Base-by-base conservation (phyloP, 352 stramenopile species). In the Halophytophthora polymorphica region DNA sequence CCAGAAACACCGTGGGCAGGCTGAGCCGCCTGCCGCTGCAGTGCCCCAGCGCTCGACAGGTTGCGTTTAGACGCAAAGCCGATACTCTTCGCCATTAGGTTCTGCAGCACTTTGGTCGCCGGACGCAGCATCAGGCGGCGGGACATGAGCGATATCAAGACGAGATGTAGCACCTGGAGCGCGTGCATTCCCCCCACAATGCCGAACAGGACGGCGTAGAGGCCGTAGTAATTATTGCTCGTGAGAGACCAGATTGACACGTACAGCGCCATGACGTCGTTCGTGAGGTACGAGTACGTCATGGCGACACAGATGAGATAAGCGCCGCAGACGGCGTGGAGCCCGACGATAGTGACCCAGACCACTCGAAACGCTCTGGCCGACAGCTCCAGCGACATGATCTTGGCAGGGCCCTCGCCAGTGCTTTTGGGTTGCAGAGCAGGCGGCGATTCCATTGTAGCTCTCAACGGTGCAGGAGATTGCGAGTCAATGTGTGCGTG, bases 181-280 rank as follows among this genome's bases (percentile, higher is more conserved):
- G 8, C 42, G 13, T 37, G 12, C 11, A 48, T 21, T 0, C 13
- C 42, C 14, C 42, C 42, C 5, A 37, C 18, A 23, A 45, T 36
- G 8, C 6, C 21, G 35, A 37, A 23, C 22, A 52, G 4, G 34
- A 52, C 45, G 34, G 35, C 17, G 21, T 45, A 45, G 21, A 45
- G 1, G 10, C 6, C 21, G 39, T 45, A 45, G 29, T 45, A 23
- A 18, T 44, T 17, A 23, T 53, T 53, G 14, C 45, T 19, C 2
- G 3, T 45, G 5, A 37, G 45, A 6, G 45, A 17, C 34, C 35
- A 53, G 19, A 53, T 35, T 22, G 42, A 23, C 3, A 53, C 45
- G 35, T 53, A 53, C 12, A 37, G 43, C 1, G 35, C 45, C 34
- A 44, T 53, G 45, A 53, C n/a, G 6, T 35, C 21, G 7, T 53